Evolutionary conservation across 495 filamentous ascomycete species (phyloP), one percentile per base, ranked within the genome.

Genomic region (Sphaerosporella brunnea): DNA sequence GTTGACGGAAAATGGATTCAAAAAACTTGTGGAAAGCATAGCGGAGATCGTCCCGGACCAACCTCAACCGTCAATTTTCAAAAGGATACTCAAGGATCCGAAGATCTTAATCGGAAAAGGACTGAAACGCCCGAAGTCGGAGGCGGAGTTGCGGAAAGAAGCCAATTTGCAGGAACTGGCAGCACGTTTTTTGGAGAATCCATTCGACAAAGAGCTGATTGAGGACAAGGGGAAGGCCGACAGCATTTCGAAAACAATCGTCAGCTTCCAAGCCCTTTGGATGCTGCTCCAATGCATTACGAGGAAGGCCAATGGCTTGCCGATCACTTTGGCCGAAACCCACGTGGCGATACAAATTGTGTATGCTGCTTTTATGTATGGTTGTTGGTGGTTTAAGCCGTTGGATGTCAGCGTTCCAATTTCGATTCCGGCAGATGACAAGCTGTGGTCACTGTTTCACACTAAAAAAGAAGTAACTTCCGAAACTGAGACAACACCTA

Each of bases 211-310:
- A 13, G 15, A 21, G 2, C 5, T 4, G 9, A 52, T 55, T 15
- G 15, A n/a, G 0, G 60, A 63, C 35, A 62, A 63, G 28, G 58
- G 53, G 25, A 63, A 63, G 28, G 45, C 59, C 2, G 45, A 60
- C 25, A 45, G 38, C 10, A 10, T 63, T 19, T 25, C 56, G 15
- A 63, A 60, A 34, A 15, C 40, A 0, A 13, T 63, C 8, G 30
- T 51, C 7, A 19, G 53, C 8, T 28, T 60, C 32, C 59, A 63
- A 37, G 59, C 48, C 9, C 18, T 39, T 4, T 63, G 59, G 59
- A 57, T 58, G 46, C 38, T 60, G 1, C 15, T 53, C 1, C 59
- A 63, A 46, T 38, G 45, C 23, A 19, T 53, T n/a, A 51, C 40
- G 5, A 40, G 58, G n/a, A 47, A 34, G 24, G 3, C 19, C 10